These are phyloP conservation scores for Acmispon strigosus DNA, from an alignment of 306 rosid species.

Conservation along the genomic window DNA sequence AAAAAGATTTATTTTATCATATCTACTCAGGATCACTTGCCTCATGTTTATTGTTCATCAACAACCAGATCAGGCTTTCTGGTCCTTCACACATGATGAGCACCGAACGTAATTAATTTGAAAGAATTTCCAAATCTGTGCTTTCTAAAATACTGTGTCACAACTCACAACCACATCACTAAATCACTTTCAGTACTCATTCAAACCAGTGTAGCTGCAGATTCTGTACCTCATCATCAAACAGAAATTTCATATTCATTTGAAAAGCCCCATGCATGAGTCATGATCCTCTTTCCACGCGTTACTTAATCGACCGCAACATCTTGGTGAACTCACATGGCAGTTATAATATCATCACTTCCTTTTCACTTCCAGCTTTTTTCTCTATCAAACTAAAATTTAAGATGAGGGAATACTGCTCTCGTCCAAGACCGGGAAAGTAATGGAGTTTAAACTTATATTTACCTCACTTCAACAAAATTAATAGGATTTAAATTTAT, in stretches of 20 bases:
- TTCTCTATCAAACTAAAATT: too few species aligned
- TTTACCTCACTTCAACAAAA: too few species aligned
- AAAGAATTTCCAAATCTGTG: neutral
- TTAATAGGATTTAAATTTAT: too few species aligned
- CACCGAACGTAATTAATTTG: neutral
- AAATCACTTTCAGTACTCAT: neutral
- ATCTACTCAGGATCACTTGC: neutral
- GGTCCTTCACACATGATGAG: constrained; percentile 1
- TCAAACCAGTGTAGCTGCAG: neutral
- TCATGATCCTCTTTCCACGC: constrained; percentile 11
- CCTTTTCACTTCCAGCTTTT: too few species aligned
- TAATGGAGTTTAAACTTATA: too few species aligned
- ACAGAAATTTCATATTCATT: neutral
- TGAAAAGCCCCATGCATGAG: neutral
- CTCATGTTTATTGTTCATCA: neutral
- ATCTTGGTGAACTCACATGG: neutral
- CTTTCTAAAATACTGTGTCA: neutral
- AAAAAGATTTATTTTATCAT: too few species aligned
- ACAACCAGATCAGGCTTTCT: neutral
- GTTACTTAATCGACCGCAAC: neutral
- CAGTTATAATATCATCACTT: neutral
- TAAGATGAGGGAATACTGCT: too few species aligned
- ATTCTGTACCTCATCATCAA: neutral
- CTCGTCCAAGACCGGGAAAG: too few species aligned
- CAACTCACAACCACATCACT: neutral